phyloP scores from a whole-genome alignment of 2,329 filamentous ascomycete genomes.

The Phaeosphaeriaceae sp. region DNA sequence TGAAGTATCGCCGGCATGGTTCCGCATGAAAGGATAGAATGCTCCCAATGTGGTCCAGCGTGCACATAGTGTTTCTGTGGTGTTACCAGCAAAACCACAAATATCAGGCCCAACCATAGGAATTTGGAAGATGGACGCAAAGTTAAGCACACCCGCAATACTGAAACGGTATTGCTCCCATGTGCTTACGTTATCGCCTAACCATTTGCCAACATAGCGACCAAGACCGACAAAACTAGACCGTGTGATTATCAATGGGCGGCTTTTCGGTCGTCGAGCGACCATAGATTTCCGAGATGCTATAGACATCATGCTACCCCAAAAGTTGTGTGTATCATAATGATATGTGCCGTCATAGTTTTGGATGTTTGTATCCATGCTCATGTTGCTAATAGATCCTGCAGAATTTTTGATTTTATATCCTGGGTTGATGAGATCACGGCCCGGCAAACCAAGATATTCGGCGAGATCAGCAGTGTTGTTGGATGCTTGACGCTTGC shows the following conservation, averaged over 20 bases:
- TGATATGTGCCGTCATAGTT: slow-evolving; percentile 71
- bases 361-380: slow-evolving; percentile 70
- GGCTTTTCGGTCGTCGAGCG: slow-evolving; percentile 64
- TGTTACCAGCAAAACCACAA: slow-evolving; percentile 74
- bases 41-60: slow-evolving; percentile 77
- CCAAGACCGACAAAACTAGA: slow-evolving; percentile 78
- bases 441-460: slow-evolving; percentile 62
- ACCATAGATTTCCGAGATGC: slow-evolving; percentile 71
- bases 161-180: slow-evolving; percentile 53
- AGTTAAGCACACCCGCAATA: slow-evolving; percentile 51
- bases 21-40: slow-evolving; percentile 76
- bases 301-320: slow-evolving; percentile 75
- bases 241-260: slow-evolving; percentile 75
- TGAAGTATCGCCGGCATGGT: slow-evolving; percentile 65
- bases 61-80: slow-evolving; percentile 72
- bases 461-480: slow-evolving; percentile 45
- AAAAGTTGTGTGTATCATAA: slow-evolving; percentile 79
- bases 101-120: slow-evolving; percentile 65
- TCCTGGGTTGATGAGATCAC: slow-evolving; percentile 69
- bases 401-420: slow-evolving; percentile 67
- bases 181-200: slow-evolving; percentile 59
- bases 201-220: slow-evolving; percentile 63
- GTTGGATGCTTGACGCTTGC: slow-evolving; percentile 29
- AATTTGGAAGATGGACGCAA: slow-evolving; percentile 54
- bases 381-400: slow-evolving; percentile 52